Evolutionary conservation across 257 asterid species (phyloP).

Genomic region (Ilex asprella): DNA sequence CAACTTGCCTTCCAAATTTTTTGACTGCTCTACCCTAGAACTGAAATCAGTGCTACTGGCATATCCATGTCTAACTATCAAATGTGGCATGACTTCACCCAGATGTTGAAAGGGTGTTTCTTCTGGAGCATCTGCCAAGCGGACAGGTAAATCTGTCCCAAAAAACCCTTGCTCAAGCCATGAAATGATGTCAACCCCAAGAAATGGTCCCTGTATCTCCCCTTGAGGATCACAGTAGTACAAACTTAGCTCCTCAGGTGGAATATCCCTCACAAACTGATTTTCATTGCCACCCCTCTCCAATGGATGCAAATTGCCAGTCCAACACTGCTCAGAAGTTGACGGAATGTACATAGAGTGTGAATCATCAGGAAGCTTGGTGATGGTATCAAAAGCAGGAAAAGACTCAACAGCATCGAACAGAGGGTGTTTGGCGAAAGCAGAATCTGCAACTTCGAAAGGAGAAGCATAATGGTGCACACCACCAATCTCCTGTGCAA

Average conservation of each 20-base stretch:
- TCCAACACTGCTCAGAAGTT: slow-evolving; percentile 44
- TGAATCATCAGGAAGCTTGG: slow-evolving; percentile 34
- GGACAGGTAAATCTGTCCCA: slow-evolving; percentile 87
- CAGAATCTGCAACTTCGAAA: slow-evolving; percentile 29
- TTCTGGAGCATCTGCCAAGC: slow-evolving; percentile 82
- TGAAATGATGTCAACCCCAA: slow-evolving; percentile 85
- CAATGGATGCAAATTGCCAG: slow-evolving; percentile 35
- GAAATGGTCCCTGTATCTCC: slow-evolving; percentile 96
- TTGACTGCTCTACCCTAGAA: slow-evolving; percentile 39
- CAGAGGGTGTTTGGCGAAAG: slow-evolving; percentile 26
- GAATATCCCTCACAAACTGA: slow-evolving; percentile 43
- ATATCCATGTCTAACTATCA: slow-evolving; percentile 42
- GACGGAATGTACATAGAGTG: slow-evolving; percentile 30
- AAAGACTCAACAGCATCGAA: slow-evolving; percentile 25
- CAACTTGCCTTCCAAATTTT: slow-evolving; percentile 33
- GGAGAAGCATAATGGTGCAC: slow-evolving; percentile 18
- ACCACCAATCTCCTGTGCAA: slow-evolving; percentile 22
- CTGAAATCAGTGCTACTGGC: slow-evolving; percentile 28
- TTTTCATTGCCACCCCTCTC: slow-evolving; percentile 28
- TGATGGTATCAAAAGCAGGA: slow-evolving; percentile 31
- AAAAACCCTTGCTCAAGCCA: slow-evolving; percentile 99
- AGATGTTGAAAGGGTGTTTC: slow-evolving; percentile 64
- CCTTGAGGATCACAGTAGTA: slow-evolving; percentile 95
- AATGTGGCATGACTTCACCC: slow-evolving; percentile 91
- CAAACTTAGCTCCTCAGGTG: slow-evolving; percentile 83